phyloP scores from a whole-genome alignment of 306 rosid species.

The Chamaecrista fasciculata region DNA sequence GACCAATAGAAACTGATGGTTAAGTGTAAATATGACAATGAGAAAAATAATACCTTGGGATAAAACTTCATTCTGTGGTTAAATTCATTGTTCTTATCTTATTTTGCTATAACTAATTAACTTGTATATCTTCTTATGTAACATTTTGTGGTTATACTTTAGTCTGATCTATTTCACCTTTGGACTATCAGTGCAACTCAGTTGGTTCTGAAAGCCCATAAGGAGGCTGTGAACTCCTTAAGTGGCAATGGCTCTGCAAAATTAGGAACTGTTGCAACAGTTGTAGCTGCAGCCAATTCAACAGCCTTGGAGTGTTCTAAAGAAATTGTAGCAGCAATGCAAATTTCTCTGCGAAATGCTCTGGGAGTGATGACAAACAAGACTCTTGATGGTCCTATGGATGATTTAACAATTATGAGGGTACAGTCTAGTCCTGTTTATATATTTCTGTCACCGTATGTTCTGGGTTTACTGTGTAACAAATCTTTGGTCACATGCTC shows the following conservation, averaged over 20 bases:
- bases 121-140: conserved; percentile 16
- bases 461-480: neutral
- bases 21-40: neutral
- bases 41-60: neutral
- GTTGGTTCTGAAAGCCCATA: conserved; percentile 91
- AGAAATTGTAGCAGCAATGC: conserved; percentile 97
- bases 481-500: neutral
- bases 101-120: conserved; percentile 6
- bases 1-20: neutral
- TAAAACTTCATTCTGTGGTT: neutral
- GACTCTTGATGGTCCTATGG: conserved; percentile 85
- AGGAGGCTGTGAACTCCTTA: conserved; percentile 96
- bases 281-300: conserved; percentile 97
- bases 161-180: conserved; percentile 17
- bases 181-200: conserved; percentile 73
- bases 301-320: conserved; percentile 88
- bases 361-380: conserved; percentile 74
- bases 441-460: neutral
- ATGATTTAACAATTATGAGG: conserved; percentile 94
- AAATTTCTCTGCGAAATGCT: conserved; percentile 88
- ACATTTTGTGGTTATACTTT: conserved; percentile 8
- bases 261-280: conserved; percentile 96
- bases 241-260: conserved; percentile 93
- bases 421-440: conserved; percentile 36
- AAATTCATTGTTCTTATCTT: conserved; percentile 1